phyloP scores from a whole-genome alignment of 352 stramenopile genomes.

The Globisporangium abappressorium region DNA sequence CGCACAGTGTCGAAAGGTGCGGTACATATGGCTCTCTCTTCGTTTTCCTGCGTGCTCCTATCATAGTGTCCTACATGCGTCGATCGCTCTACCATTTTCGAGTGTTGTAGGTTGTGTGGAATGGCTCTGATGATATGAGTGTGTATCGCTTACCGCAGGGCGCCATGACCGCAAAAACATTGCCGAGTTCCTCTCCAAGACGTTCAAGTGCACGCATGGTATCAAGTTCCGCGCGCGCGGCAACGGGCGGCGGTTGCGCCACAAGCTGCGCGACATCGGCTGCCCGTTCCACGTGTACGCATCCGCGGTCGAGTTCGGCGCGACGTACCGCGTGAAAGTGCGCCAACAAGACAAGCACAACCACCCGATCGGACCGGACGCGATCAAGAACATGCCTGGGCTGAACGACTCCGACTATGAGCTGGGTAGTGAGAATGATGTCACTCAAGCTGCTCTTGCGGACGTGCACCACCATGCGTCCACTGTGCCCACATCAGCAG shows the following conservation, averaged over 20 bases:
- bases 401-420: constrained; percentile 69
- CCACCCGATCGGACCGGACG: constrained; percentile 66
- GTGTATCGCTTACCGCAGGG: constrained; percentile 17
- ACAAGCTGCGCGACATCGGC: constrained; percentile 69
- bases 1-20: constrained; percentile 76
- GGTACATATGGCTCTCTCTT: background rate
- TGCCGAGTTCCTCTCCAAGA: constrained; percentile 78
- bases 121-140: background rate
- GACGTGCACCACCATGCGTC: constrained; percentile 7
- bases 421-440: constrained; percentile 22
- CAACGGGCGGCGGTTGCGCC: constrained; percentile 60
- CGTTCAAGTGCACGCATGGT: constrained; percentile 81
- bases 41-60: background rate
- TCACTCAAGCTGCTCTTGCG: constrained; percentile 11
- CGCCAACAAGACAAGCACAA: constrained; percentile 75
- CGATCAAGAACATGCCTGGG: constrained; percentile 47
- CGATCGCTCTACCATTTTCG: background rate
- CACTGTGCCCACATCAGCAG: background rate
- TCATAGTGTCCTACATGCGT: background rate
- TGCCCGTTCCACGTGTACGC: constrained; percentile 83
- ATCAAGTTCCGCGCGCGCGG: constrained; percentile 80
- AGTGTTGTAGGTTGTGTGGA: background rate
- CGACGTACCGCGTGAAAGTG: constrained; percentile 71
- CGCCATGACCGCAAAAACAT: constrained; percentile 71
- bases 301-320: constrained; percentile 56